Evolutionary conservation across 768 basidiomycete genomes (phyloP).

Genomic region (Hortiboletus flavorubellus): DNA sequence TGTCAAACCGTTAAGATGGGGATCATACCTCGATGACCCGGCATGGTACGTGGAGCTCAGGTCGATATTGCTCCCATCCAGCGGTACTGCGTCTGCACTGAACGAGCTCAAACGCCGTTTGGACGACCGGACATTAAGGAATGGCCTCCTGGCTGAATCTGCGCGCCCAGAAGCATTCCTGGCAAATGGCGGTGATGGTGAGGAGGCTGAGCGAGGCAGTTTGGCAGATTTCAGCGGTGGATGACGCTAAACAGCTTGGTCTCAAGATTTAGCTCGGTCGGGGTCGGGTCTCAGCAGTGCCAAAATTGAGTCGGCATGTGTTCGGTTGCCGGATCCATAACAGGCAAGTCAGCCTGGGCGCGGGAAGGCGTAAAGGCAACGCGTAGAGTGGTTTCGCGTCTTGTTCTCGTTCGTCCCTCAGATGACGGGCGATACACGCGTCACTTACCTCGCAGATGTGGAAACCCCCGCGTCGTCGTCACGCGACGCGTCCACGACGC

Average conservation of each 20-base stretch:
- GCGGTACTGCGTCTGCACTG: constrained; percentile 18
- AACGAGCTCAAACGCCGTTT: constrained; percentile 28
- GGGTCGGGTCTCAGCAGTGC: constrained; percentile 7
- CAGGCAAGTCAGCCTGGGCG: neutral
- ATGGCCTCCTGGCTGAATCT: constrained; percentile 42
- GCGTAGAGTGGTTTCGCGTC: constrained; percentile 12
- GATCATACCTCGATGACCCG: constrained; percentile 72
- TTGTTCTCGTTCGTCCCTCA: constrained; percentile 6
- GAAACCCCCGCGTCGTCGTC: constrained; percentile 23
- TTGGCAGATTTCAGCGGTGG: constrained; percentile 36
- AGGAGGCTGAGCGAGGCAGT: constrained; percentile 77
- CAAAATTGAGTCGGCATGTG: neutral
- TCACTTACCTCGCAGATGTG: constrained; percentile 48
- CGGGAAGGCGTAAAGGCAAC: constrained; percentile 5
- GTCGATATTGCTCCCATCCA: constrained; percentile 42
- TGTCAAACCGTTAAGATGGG: neutral
- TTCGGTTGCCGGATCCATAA: constrained; percentile 10
- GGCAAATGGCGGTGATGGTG: constrained; percentile 68
- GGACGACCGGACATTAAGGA: constrained; percentile 26
- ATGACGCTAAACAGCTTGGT: neutral
- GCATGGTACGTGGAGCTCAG: constrained; percentile 89
- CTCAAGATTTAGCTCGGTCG: neutral
- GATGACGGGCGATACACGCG: constrained; percentile 26
- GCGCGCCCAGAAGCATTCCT: constrained; percentile 50
- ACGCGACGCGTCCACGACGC: constrained; percentile 11